Evolutionary conservation across 176 grass and related monocot species (phyloP).

Genomic region (Bothriochloa decipiens): DNA sequence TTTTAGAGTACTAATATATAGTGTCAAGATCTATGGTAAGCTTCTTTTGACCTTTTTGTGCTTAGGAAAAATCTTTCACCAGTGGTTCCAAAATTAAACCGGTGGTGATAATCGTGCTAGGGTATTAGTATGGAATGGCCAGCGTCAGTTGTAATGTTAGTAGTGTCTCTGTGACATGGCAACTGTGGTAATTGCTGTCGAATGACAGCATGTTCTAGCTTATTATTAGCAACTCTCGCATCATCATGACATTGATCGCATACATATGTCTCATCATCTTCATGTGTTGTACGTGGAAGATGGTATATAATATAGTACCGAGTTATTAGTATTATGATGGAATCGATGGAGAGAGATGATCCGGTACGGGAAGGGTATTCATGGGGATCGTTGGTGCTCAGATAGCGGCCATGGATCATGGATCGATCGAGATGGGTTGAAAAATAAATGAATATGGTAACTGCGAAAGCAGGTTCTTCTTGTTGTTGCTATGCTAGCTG

Average conservation of each 20-base stretch:
- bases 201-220: not conserved
- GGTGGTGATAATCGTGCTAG: too few relatives aligned
- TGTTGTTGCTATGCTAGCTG: too few relatives aligned
- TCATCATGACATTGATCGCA: too few relatives aligned
- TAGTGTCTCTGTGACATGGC: too few relatives aligned
- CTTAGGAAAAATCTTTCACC: not conserved
- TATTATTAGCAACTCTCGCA: not conserved
- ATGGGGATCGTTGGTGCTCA: not conserved
- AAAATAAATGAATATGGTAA: conserved; percentile 18
- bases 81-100: too few relatives aligned
- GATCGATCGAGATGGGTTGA: conserved; percentile 1
- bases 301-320: too few relatives aligned
- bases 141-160: too few relatives aligned
- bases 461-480: conserved; percentile 29
- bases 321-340: not conserved
- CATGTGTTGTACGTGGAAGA: too few relatives aligned
- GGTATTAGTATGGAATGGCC: not conserved
- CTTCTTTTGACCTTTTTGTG: not conserved
- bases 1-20: not conserved
- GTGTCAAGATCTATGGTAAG: not conserved
- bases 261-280: too few relatives aligned
- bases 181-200: not conserved
- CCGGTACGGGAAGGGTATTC: not conserved
- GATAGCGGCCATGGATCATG: conserved; percentile 6
- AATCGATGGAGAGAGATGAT: not conserved